Percentiles rank a stretch among this genome's conserved stretches.
phyloP scores from a whole-genome alignment of 208 protist species.

The Acanthamoeba polyphaga region DNA sequence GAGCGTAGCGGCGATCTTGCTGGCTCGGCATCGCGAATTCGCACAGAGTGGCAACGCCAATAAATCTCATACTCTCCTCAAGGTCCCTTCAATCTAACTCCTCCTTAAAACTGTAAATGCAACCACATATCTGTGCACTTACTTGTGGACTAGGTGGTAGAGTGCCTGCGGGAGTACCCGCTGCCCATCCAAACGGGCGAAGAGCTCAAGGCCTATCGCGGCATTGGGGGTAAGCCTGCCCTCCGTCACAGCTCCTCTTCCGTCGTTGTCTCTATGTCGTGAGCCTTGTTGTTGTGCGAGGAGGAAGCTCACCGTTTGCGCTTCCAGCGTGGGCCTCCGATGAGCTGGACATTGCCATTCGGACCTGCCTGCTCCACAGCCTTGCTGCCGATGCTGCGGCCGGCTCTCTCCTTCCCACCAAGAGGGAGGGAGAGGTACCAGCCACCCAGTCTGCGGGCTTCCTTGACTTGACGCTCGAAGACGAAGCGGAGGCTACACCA shows the following conservation, averaged over 20 bases:
- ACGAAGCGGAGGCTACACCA: no score
- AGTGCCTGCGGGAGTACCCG: neutral
- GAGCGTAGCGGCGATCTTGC: neutral
- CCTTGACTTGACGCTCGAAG: no score
- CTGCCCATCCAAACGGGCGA: neutral
- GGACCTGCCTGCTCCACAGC: neutral
- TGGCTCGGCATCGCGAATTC: neutral
- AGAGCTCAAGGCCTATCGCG: neutral
- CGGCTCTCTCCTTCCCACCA: neutral
- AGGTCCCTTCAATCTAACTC: neutral
- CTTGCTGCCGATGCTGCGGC: neutral
- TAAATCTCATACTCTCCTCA: neutral
- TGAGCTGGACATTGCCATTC: neutral
- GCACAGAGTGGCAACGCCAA: neutral
- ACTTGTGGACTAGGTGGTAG: neutral
- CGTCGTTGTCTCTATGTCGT: neutral
- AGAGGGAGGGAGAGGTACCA: neutral
- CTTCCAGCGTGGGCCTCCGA: neutral
- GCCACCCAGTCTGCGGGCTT: neutral
- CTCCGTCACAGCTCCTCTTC: no score
- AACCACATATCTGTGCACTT: no score
- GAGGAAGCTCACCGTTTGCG: no score
- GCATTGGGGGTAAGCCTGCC: neutral
- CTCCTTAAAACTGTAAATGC: neutral
- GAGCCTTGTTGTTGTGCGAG: neutral